Evolutionary conservation across 176 grass and related monocot genomes (phyloP), one percentile per base, ranked within the genome.

Genomic region (Triticum turgidum): DNA sequence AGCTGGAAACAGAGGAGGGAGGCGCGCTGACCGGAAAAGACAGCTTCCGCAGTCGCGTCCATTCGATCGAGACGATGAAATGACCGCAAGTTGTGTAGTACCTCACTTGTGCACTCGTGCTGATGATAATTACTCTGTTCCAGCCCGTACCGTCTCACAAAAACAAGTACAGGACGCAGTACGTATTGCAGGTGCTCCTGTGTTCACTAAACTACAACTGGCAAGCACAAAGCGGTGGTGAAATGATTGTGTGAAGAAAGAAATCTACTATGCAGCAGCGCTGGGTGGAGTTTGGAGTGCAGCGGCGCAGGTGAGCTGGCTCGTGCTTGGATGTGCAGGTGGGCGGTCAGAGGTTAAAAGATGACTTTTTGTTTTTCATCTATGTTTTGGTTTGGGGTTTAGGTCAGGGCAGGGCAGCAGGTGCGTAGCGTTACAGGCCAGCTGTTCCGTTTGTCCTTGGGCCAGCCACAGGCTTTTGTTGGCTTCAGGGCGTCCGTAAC

Each of bases 1-100:
- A 9, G 82, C 77, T 81, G 68, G 82, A 80, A 65, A 72, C 75
- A 73, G 29, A 37, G 35, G 47, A 42, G 38, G 7, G 44, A 47
- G 47, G 32, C 32, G 32, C 75, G 71, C 37, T 52, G 81, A 25
- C 25, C 65, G 17, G 82, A 27, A 27, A 30, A n/a, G 15, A 49
- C 78, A 52, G 21, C 9, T 3, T 39, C 25, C 77, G 22, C 76
- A 7, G 30, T 62, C 39, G 17, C n/a, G 33, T 62, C 37, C 66
- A 80, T 10, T 42, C 9, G 2, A 42, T 11, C 54, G 15, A 80
- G 52, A 18, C 9, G 61, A 8, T 22, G 58, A 61, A n/a, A n/a
- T 21, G 54, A 58, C 54, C 15, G 17, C 15, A 58, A 58, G 54
- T 58, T 3, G 41, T 30, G 29, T 30, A 2, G 54, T 20, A 58